phyloP scores from a whole-genome alignment of 2,329 filamentous ascomycete species.

The Aspergillus candidus region DNA sequence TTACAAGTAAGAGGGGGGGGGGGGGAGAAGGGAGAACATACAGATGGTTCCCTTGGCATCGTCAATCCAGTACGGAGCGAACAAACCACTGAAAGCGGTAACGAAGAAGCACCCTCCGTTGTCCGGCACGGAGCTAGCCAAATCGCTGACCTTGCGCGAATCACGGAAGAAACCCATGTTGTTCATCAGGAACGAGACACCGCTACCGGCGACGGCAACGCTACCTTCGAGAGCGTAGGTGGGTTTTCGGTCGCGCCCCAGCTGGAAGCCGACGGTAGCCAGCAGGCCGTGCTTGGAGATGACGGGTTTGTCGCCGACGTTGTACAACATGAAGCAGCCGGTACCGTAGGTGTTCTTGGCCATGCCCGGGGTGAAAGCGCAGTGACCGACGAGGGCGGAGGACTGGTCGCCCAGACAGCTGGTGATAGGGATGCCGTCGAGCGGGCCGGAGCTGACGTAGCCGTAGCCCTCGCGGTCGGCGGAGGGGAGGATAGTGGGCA shows the following conservation, averaged over 20 bases:
- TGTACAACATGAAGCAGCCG: constrained; percentile 83
- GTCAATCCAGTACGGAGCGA: constrained; percentile 92
- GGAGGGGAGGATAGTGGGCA: constrained; percentile 80
- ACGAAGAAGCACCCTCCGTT: constrained; percentile 83
- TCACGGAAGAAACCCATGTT: constrained; percentile 59
- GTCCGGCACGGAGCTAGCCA: constrained; percentile 61
- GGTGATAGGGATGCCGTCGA: constrained; percentile 68
- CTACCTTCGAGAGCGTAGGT: constrained; percentile 80
- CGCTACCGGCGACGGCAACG: constrained; percentile 74
- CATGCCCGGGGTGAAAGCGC: constrained; percentile 71
- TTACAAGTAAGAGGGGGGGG: neutral
- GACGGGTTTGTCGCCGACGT: constrained; percentile 77
- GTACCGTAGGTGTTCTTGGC: constrained; percentile 93
- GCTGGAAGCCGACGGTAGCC: constrained; percentile 81
- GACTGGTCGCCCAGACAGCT: constrained; percentile 85
- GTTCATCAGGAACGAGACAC: constrained; percentile 68
- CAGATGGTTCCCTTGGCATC: constrained; percentile 83
- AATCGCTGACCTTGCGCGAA: constrained; percentile 57
- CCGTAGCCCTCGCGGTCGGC: constrained; percentile 71
- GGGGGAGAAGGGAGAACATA: constrained; percentile 35
- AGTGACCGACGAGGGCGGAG: constrained; percentile 77
- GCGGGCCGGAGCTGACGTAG: constrained; percentile 54
- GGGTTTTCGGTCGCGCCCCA: constrained; percentile 61
- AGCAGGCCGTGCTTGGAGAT: constrained; percentile 77
- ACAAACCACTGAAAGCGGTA: constrained; percentile 84